Evolutionary conservation across 2,329 filamentous ascomycete species (phyloP), one percentile per base, ranked within the genome.

Genomic region (Monosporascus sp.): DNA sequence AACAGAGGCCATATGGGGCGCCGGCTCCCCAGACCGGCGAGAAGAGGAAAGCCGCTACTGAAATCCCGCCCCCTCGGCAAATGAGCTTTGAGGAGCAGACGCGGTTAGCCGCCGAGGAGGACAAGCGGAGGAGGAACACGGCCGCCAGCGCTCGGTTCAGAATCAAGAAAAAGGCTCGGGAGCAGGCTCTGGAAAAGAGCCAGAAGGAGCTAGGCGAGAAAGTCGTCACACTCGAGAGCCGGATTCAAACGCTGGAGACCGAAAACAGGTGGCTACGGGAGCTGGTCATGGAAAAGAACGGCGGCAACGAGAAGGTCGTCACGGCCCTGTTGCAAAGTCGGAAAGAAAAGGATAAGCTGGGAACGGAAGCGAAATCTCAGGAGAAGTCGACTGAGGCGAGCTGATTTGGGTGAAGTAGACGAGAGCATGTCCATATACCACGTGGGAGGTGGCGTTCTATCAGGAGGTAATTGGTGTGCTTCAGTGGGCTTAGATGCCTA

Each of bases 121-220:
- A 96, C 70, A 95, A 95, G 75, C 87, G 91, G 49, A 85, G 90
- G 55, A 85, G 91, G 59, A 96, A 96, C 74, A 95, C 91, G 2
- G 91, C 91, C 35, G 91, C 91, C 52, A 91, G 87, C 60, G 91
- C 91, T 18, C 87, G 91, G 49, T 96, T 96, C 80, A 87, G 91
- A 55, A 85, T 94, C 68, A 96, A 96, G 84, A 96, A 96, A 86
- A 96, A 96, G 83, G 89, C 94, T 74, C 87, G 91, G 49, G 91
- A 96, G 76, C 88, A 92, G 71, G 87, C 89, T 8, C 83, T 95
- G 50, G 89, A 93, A 71, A 85, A 84, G 65, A 87, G 84, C 3
- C 86, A 90, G 63, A 91, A 91, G 71, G 91, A 95, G 61, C 89
- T 93, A 73, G 83, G 83, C 28, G 88, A 94, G 46, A 91, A 91